Evolutionary conservation across 2,329 filamentous ascomycete species (phyloP).

Genomic region (Colletotrichum viniferum): DNA sequence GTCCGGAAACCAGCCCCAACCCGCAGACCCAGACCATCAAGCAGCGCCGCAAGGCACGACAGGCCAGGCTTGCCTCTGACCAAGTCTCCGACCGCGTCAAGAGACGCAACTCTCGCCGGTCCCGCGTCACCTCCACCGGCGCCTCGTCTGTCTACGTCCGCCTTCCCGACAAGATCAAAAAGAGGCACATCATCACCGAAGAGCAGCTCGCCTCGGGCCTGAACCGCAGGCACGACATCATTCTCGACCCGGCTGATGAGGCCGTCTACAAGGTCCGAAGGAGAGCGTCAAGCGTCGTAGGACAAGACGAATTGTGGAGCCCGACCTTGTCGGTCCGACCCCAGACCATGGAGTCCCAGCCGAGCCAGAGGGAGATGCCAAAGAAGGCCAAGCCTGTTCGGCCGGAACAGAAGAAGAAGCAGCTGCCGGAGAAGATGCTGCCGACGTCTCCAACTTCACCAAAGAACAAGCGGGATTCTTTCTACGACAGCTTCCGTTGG

Average conservation of each 20-base stretch:
- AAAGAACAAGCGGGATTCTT: conserved; percentile 49
- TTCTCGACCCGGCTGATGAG: conserved; percentile 55
- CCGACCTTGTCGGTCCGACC: conserved; percentile 32
- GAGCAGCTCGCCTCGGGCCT: conserved; percentile 69
- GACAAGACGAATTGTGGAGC: conserved; percentile 32
- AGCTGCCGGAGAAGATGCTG: conserved; percentile 20
- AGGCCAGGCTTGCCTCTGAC: conserved; percentile 29
- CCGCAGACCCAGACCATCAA: conserved; percentile 23
- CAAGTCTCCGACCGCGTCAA: conserved; percentile 31
- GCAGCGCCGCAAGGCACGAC: conserved; percentile 11
- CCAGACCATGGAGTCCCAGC: conserved; percentile 30
- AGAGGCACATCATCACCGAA: conserved; percentile 72
- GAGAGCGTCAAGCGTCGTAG: conserved; percentile 38
- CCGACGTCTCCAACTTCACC: not conserved
- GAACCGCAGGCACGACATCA: conserved; percentile 50
- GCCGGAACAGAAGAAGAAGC: conserved; percentile 3
- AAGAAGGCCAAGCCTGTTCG: not conserved
- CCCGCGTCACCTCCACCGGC: conserved; percentile 55
- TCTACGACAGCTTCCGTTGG: conserved; percentile 75
- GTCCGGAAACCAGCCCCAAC: not conserved
- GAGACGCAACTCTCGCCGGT: conserved; percentile 33
- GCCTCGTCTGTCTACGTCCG: conserved; percentile 68
- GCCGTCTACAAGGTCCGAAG: conserved; percentile 54
- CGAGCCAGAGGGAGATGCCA: conserved; percentile 19
- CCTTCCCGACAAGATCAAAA: conserved; percentile 74